A percentile compares a stretch with the other conserved stretches of the same genome.
Conservation (phyloP, 805 yeast species). For the Starmerella apis region DNA sequence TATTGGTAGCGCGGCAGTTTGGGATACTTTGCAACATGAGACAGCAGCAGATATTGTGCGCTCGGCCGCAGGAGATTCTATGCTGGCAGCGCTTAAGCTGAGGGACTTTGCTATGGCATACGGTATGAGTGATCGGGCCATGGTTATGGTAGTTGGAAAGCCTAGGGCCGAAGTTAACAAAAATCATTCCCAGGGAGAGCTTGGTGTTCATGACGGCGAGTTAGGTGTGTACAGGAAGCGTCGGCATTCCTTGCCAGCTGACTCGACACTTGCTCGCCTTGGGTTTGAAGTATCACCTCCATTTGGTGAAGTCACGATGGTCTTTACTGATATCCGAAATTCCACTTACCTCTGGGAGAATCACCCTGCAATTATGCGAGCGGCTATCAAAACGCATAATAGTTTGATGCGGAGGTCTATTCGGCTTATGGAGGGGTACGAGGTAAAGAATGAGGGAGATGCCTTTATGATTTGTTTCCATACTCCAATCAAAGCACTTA, state of each 20-base stretch:
- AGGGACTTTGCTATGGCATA: slow-evolving; percentile 91
- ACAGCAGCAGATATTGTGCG: slow-evolving; percentile 85
- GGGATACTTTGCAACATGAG: slow-evolving; percentile 76
- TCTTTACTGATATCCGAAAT: slow-evolving; percentile 92
- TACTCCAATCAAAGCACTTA: slow-evolving; percentile 74
- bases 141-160: slow-evolving; percentile 53
- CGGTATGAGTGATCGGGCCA: slow-evolving; percentile 73
- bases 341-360: slow-evolving; percentile 92
- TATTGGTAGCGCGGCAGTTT: slow-evolving; percentile 69
- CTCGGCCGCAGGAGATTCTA: slow-evolving; percentile 64
- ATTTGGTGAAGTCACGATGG: slow-evolving; percentile 86
- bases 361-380: slow-evolving; percentile 81
- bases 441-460: slow-evolving; percentile 98
- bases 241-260: slow-evolving; percentile 48
- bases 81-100: slow-evolving; percentile 82
- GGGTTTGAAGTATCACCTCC: slow-evolving; percentile 88
- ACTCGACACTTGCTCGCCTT: slow-evolving; percentile 66
- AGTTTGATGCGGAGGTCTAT: slow-evolving; percentile 87
- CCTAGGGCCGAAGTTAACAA: slow-evolving; percentile 1
- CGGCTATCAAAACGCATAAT: slow-evolving; percentile 91
- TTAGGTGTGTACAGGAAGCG: slow-evolving; percentile 31
- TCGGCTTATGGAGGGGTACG: slow-evolving; percentile 91
- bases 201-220: slow-evolving; percentile 9
- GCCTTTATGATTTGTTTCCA: slow-evolving; percentile 97
- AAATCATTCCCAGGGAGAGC: slow-evolving; percentile 10